Conservation (phyloP, 305 asterid genomes). For the Galium porrigens region DNA sequence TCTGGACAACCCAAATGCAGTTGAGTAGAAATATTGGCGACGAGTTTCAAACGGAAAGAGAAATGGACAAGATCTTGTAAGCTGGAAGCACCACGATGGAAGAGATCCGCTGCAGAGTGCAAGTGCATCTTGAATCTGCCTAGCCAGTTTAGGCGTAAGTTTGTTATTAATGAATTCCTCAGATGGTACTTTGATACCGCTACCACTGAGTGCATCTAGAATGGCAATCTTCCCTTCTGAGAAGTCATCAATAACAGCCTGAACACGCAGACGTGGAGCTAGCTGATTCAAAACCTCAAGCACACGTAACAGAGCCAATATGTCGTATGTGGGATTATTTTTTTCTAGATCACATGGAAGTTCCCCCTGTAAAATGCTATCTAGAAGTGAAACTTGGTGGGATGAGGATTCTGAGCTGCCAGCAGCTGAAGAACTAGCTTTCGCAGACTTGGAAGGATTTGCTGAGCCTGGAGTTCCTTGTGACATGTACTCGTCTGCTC, state of each 20-base stretch:
- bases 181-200: slow-evolving; percentile 40
- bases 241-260: slow-evolving; percentile 45
- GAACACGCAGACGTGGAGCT: slow-evolving; percentile 61
- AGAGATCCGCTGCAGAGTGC: slow-evolving; percentile 95
- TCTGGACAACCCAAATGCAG: slow-evolving; percentile 93
- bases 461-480: slow-evolving; percentile 38
- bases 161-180: slow-evolving; percentile 67
- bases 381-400: slow-evolving; percentile 51
- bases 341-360: slow-evolving; percentile 91
- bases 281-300: slow-evolving; percentile 93
- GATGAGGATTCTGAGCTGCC: slow-evolving; percentile 29
- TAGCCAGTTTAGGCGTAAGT: slow-evolving; percentile 84
- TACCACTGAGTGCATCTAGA: slow-evolving; percentile 35
- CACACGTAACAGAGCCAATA: slow-evolving; percentile 79
- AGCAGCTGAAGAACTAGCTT: slow-evolving; percentile 41
- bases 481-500: slow-evolving; percentile 56
- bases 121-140: slow-evolving; percentile 93
- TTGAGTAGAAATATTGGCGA: slow-evolving; percentile 92
- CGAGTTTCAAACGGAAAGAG: slow-evolving; percentile 91
- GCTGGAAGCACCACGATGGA: slow-evolving; percentile 97
- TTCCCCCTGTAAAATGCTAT: slow-evolving; percentile 85
- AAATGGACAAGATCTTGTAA: slow-evolving; percentile 92
- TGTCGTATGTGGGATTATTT: slow-evolving; percentile 69
- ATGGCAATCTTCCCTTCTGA: slow-evolving; percentile 55
- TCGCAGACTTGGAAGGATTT: slow-evolving; percentile 40